Percentiles rank a stretch among this genome's conserved stretches.
These are phyloP conservation scores for Chlamydomonas eustigma DNA, from an alignment of 139 green algal species.

Conservation along the genomic window DNA sequence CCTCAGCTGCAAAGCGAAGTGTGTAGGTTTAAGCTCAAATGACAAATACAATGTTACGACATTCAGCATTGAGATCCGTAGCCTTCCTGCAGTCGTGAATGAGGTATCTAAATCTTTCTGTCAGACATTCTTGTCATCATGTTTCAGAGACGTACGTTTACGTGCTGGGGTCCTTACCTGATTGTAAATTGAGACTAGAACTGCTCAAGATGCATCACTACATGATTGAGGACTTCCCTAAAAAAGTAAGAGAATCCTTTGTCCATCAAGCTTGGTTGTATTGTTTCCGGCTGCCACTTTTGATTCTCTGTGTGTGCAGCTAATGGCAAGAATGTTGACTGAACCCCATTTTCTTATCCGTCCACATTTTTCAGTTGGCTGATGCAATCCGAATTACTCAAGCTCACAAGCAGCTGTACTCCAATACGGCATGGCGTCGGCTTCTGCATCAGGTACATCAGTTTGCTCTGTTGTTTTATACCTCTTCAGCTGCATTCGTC, in stretches of 20 bases:
- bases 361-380: not conserved
- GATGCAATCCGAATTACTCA: slow-evolving; percentile 1
- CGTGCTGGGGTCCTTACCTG: slow-evolving; percentile 11
- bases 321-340: not conserved
- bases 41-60: too few relatives aligned
- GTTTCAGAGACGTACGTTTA: slow-evolving; percentile 22
- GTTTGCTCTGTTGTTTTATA: too few relatives aligned
- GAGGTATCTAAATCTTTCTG: too few relatives aligned
- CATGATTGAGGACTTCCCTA: slow-evolving; percentile 16
- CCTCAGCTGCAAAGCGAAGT: too few relatives aligned
- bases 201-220: slow-evolving; percentile 10
- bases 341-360: not conserved
- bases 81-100: too few relatives aligned
- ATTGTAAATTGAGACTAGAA: not conserved
- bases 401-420: not conserved
- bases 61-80: too few relatives aligned
- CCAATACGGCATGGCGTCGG: not conserved
- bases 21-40: too few relatives aligned
- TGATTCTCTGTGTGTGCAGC: too few relatives aligned
- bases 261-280: not conserved
- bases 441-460: slow-evolving; percentile 18
- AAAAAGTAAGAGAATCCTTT: slow-evolving; percentile 1
- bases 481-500: too few relatives aligned
- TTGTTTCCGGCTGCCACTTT: too few relatives aligned
- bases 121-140: too few relatives aligned